A percentile compares a stretch with the other conserved stretches of the same genome.
Evolutionary conservation across 2,329 filamentous ascomycete species (phyloP).

Genomic region (Penicillium thymicola): DNA sequence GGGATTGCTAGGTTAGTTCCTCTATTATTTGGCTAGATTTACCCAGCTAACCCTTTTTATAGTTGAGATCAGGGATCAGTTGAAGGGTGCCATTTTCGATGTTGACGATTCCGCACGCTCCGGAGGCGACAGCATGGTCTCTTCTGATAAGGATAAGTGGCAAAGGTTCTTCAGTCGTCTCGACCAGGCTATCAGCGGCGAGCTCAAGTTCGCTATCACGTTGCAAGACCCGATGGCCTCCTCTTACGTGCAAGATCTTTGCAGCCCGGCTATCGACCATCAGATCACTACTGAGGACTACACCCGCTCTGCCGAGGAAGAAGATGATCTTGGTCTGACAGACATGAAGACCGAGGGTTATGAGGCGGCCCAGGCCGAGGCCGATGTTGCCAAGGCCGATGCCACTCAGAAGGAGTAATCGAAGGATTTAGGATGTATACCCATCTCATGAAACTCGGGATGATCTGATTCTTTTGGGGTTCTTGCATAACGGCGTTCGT

Average conservation of each 20-base stretch:
- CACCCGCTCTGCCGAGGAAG: conserved; percentile 81
- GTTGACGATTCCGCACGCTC: conserved; percentile 53
- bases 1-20: conserved; percentile 46
- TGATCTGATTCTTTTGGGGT: conserved; percentile 12
- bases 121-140: conserved; percentile 75
- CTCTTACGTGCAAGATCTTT: conserved; percentile 88
- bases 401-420: conserved; percentile 22
- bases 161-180: conserved; percentile 74
- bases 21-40: not conserved
- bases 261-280: conserved; percentile 74
- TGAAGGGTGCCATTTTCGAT: conserved; percentile 84
- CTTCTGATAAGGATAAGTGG: conserved; percentile 69
- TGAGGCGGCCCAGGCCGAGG: conserved; percentile 57
- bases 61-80: conserved; percentile 86
- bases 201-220: conserved; percentile 75
- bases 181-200: conserved; percentile 72
- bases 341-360: conserved; percentile 96
- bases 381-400: conserved; percentile 8
- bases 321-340: conserved; percentile 83
- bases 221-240: conserved; percentile 85
- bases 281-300: conserved; percentile 82
- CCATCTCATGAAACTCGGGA: conserved; percentile 23
- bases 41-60: conserved; percentile 50
- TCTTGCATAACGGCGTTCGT: conserved; percentile 23
- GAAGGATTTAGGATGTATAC: conserved; percentile 18